phyloP scores from a whole-genome alignment of 257 asterid species.

The Ballota nigra region DNA sequence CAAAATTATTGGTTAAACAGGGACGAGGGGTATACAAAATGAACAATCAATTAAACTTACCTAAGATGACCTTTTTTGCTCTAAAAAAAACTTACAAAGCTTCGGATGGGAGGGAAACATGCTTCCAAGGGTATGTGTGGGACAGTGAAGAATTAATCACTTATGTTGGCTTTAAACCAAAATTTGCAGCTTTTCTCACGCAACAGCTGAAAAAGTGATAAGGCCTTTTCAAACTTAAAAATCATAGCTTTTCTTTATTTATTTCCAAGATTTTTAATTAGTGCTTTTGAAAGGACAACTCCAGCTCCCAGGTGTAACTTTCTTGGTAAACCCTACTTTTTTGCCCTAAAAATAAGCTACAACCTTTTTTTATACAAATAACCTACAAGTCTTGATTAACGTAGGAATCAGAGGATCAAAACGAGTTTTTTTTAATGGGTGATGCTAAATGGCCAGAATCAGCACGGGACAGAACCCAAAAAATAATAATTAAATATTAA shows the following conservation, averaged over 20 bases:
- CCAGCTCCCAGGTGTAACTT: neutral
- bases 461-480: too few relatives aligned
- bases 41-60: neutral
- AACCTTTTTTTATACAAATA: neutral
- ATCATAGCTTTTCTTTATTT: neutral
- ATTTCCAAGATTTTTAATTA: neutral
- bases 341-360: neutral
- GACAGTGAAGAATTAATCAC: constrained; percentile 9
- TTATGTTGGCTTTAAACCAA: constrained; percentile 43
- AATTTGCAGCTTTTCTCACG: constrained; percentile 49
- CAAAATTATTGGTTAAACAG: too few relatives aligned
- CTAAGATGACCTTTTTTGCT: neutral
- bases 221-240: constrained; percentile 27
- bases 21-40: too few relatives aligned
- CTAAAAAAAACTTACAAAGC: neutral
- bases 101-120: neutral
- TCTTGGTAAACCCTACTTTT: neutral
- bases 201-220: constrained; percentile 38
- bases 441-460: too few relatives aligned
- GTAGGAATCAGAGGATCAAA: neutral
- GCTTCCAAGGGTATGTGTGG: constrained; percentile 18
- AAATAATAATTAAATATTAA: too few relatives aligned
- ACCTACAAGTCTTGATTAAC: neutral
- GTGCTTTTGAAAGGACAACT: constrained; percentile 16
- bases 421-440: too few relatives aligned